phyloP scores from a whole-genome alignment of 2,329 filamentous ascomycete species.

The Colletotrichum aenigma region DNA sequence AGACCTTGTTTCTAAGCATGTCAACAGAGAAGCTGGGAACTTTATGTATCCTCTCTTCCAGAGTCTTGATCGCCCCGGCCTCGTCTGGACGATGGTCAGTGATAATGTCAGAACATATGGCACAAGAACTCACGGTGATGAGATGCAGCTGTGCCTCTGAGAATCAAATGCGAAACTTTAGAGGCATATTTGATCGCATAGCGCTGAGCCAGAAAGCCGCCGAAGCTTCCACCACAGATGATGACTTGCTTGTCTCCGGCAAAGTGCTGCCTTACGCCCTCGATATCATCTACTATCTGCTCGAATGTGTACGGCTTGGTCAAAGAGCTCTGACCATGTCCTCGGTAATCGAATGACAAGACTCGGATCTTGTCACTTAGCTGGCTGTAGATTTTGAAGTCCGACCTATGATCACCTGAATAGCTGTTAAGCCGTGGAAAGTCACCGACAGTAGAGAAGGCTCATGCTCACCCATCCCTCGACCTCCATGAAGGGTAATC shows the following conservation, averaged over 20 bases:
- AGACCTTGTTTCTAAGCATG: slow-evolving; percentile 42
- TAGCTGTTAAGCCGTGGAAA: neutral
- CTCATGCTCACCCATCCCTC: slow-evolving; percentile 33
- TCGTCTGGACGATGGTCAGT: slow-evolving; percentile 24
- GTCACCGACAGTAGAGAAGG: rapidly evolving
- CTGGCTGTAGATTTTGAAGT: slow-evolving; percentile 35
- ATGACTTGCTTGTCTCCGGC: slow-evolving; percentile 27
- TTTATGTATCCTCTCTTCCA: slow-evolving; percentile 33
- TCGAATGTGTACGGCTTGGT: slow-evolving; percentile 38
- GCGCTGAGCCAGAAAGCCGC: slow-evolving; percentile 41
- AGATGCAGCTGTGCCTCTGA: slow-evolving; percentile 40
- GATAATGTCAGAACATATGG: no score
- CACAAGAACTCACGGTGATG: slow-evolving; percentile 32
- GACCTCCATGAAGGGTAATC: slow-evolving; percentile 40
- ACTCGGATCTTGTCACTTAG: slow-evolving; percentile 31
- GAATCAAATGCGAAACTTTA: slow-evolving; percentile 33
- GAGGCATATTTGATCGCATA: slow-evolving; percentile 40
- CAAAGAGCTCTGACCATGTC: slow-evolving; percentile 37
- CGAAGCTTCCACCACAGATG: slow-evolving; percentile 42
- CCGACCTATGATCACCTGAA: slow-evolving; percentile 35
- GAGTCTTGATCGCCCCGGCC: slow-evolving; percentile 32
- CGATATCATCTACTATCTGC: slow-evolving; percentile 41
- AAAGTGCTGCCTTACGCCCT: slow-evolving; percentile 34
- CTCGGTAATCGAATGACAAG: slow-evolving; percentile 39
- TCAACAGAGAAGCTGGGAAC: slow-evolving; percentile 38